Percentiles rank a stretch among this genome's conserved stretches.
Conservation (phyloP, 331 rosid genomes). For the Cydonia oblonga region DNA sequence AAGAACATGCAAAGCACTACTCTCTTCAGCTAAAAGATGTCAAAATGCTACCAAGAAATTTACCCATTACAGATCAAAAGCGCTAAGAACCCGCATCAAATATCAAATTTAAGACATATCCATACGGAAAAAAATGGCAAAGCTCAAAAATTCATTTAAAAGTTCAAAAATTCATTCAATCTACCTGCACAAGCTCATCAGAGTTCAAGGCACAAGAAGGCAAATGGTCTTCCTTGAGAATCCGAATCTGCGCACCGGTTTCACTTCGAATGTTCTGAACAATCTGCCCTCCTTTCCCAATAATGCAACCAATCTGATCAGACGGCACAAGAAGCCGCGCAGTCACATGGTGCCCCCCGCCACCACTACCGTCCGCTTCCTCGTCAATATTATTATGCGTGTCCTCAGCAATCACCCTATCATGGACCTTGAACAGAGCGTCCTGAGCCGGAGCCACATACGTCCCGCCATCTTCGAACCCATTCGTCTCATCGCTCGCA, state of each 20-base stretch:
- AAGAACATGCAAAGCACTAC: neutral
- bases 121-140: neutral
- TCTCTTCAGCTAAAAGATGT: neutral
- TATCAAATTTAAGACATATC: neutral
- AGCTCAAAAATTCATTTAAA: neutral
- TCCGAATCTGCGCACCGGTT: slow-evolving; percentile 87
- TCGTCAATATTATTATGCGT: slow-evolving; percentile 41
- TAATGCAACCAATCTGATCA: slow-evolving; percentile 92
- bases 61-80: neutral
- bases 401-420: slow-evolving; percentile 87
- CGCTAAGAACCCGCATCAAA: neutral
- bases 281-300: slow-evolving; percentile 94
- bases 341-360: slow-evolving; percentile 40
- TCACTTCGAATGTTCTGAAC: slow-evolving; percentile 78
- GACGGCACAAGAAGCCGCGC: slow-evolving; percentile 89
- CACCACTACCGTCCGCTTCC: slow-evolving; percentile 38
- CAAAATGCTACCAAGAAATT: neutral
- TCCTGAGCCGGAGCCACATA: slow-evolving; percentile 78
- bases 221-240: slow-evolving; percentile 83
- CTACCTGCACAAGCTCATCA: slow-evolving; percentile 95
- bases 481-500: slow-evolving; percentile 57
- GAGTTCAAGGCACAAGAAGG: slow-evolving; percentile 77
- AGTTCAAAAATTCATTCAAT: neutral
- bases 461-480: slow-evolving; percentile 45
- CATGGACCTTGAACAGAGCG: slow-evolving; percentile 78